Conservation (phyloP, 495 filamentous ascomycete species). For the Gamarada debralockiae region DNA sequence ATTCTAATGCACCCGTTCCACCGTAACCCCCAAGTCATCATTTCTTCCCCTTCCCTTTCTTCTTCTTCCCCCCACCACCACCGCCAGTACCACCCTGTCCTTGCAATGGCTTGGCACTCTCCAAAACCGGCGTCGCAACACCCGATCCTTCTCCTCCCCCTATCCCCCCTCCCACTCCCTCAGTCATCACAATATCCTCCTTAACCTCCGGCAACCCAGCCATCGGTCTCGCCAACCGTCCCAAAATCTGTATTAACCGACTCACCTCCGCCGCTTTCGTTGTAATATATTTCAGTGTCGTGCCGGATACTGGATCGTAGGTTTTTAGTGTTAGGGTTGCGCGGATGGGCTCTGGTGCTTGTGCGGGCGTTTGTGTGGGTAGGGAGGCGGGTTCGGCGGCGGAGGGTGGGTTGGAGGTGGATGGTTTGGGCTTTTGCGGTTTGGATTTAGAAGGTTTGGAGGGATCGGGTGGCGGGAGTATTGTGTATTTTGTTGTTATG, state of each 20-base stretch:
- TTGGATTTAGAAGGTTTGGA: slow-evolving; percentile 25
- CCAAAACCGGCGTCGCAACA: slow-evolving; percentile 21
- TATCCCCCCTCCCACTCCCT: slow-evolving; percentile 26
- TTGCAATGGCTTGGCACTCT: slow-evolving; percentile 9
- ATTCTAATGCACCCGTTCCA: not conserved
- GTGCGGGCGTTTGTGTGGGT: not conserved
- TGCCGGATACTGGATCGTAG: slow-evolving; percentile 77
- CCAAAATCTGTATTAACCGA: slow-evolving; percentile 70
- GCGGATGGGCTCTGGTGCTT: slow-evolving; percentile 25
- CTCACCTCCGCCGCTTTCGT: slow-evolving; percentile 88
- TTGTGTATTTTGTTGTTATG: slow-evolving; percentile 81
- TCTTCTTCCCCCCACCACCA: slow-evolving; percentile 42
- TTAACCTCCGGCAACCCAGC: slow-evolving; percentile 48
- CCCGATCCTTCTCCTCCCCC: slow-evolving; percentile 23
- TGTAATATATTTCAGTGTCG: slow-evolving; percentile 84
- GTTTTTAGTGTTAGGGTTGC: slow-evolving; percentile 82
- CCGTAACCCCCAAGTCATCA: slow-evolving; percentile 26
- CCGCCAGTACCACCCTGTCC: slow-evolving; percentile 24
- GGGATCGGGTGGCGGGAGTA: slow-evolving; percentile 39
- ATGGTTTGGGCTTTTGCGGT: slow-evolving; percentile 15
- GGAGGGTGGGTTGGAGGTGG: slow-evolving; percentile 13
- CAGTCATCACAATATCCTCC: slow-evolving; percentile 35
- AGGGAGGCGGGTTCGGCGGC: slow-evolving; percentile 2
- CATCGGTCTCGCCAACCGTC: slow-evolving; percentile 62
- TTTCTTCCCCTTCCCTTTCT: slow-evolving; percentile 57